Evolutionary conservation across 305 asterid genomes (phyloP).

Genomic region (Fraxinus latifolia): DNA sequence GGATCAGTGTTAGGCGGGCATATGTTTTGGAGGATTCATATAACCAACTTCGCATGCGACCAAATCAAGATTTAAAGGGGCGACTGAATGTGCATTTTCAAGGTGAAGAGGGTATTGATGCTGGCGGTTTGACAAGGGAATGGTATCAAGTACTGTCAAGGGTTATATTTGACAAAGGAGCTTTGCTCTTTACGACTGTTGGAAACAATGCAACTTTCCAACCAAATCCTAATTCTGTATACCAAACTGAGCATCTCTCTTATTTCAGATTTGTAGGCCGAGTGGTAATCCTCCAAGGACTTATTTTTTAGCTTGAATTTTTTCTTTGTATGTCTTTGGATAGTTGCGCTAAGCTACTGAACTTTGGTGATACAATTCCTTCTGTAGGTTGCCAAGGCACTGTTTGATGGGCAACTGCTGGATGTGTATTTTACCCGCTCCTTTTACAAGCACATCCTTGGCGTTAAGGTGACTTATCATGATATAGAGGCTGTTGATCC

Average conservation of each 20-base stretch:
- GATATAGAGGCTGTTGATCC: slow-evolving; percentile 99
- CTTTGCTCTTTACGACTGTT: slow-evolving; percentile 93
- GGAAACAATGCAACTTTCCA: slow-evolving; percentile 97
- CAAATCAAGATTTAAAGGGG: slow-evolving; percentile 89
- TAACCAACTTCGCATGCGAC: slow-evolving; percentile 97
- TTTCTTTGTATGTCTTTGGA: slow-evolving; percentile 3
- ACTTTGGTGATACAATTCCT: slow-evolving; percentile 3
- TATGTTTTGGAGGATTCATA: slow-evolving; percentile 98
- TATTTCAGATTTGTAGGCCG: slow-evolving; percentile 97
- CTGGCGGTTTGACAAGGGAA: slow-evolving; percentile 99
- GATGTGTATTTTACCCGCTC: slow-evolving; percentile 99
- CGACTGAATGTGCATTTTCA: slow-evolving; percentile 98
- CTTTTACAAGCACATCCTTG: slow-evolving; percentile 96
- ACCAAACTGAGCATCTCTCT: slow-evolving; percentile 97
- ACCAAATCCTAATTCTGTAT: slow-evolving; percentile 98
- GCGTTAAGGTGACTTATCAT: slow-evolving; percentile 98
- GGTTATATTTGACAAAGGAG: slow-evolving; percentile 98
- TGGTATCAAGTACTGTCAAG: slow-evolving; percentile 97
- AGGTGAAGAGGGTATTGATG: slow-evolving; percentile 99
- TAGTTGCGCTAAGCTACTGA: slow-evolving; percentile 18
- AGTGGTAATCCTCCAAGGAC: slow-evolving; percentile 64
- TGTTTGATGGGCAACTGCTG: slow-evolving; percentile 92
- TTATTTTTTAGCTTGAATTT: slow-evolving; percentile 21
- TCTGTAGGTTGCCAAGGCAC: slow-evolving; percentile 92
- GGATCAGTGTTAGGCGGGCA: slow-evolving; percentile 95